Conservation (phyloP, 2,329 filamentous ascomycete genomes). For the Colletotrichum salicis region DNA sequence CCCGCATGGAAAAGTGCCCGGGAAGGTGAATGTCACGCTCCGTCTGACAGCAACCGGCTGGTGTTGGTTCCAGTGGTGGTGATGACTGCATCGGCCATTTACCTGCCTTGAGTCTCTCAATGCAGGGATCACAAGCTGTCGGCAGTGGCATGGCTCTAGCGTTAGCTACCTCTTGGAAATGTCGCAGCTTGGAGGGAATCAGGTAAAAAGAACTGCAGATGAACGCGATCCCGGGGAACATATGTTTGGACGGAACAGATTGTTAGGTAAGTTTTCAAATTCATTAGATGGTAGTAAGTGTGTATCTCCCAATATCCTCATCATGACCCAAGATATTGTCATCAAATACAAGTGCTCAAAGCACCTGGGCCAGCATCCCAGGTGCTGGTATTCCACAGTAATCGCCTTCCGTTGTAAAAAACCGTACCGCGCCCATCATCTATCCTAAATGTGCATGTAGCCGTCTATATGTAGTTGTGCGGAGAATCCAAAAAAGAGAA, state of each 20-base stretch:
- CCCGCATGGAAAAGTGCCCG: no score
- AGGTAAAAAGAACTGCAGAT: no score
- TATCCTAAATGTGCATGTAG: slow-evolving; percentile 21
- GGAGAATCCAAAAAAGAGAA: not conserved
- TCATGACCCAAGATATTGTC: slow-evolving; percentile 9
- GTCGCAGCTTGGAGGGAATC: not conserved
- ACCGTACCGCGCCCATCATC: slow-evolving; percentile 26
- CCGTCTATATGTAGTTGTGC: slow-evolving; percentile 29
- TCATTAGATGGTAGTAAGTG: slow-evolving; percentile 15
- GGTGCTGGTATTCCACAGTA: slow-evolving; percentile 30
- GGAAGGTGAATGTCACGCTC: not conserved
- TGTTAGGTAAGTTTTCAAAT: not conserved
- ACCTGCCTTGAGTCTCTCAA: not conserved
- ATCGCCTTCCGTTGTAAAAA: slow-evolving; percentile 23
- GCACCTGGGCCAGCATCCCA: not conserved
- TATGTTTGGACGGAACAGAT: no score
- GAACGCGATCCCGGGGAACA: no score
- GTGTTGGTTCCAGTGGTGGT: not conserved
- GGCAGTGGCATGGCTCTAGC: not conserved
- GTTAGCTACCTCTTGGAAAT: not conserved
- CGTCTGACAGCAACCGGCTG: not conserved
- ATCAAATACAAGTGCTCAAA: slow-evolving; percentile 9
- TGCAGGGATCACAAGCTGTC: slow-evolving; percentile 8
- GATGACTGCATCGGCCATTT: slow-evolving; percentile 26
- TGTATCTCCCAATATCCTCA: not conserved